Conservation (phyloP, 129 eudicot genomes). For the Dittrichia graveolens region DNA sequence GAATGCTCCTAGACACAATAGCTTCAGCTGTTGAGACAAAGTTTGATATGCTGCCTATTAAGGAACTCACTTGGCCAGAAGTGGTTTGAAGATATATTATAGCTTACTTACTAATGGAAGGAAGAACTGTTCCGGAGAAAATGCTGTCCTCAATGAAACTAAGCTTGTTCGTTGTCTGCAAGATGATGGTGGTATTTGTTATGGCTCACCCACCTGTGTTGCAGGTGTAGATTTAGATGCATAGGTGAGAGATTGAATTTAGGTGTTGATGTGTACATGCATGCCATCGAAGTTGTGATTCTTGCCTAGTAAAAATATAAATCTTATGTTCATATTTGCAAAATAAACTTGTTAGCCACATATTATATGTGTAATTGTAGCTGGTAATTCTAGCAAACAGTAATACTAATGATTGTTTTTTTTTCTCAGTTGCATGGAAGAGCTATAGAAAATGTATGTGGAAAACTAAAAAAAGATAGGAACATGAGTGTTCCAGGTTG, state of each 20-base stretch:
- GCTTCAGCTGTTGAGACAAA: conserved; percentile 34
- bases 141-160: conserved; percentile 25
- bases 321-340: too few species aligned
- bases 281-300: too few species aligned
- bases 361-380: background rate
- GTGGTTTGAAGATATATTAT: conserved; percentile 60
- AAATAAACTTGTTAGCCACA: too few species aligned
- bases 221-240: conserved; percentile 57
- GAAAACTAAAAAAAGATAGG: conserved; percentile 26
- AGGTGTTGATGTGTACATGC: too few species aligned
- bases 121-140: conserved; percentile 31
- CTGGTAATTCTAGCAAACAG: too few species aligned
- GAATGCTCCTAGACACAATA: conserved; percentile 44
- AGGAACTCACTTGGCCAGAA: conserved; percentile 70
- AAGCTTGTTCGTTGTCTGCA: conserved; percentile 48
- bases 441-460: conserved; percentile 39
- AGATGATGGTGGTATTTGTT: conserved; percentile 56
- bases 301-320: too few species aligned
- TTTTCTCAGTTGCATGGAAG: conserved; percentile 57
- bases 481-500: background rate
- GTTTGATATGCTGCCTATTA: conserved; percentile 44
- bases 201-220: conserved; percentile 46
- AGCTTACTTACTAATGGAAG: conserved; percentile 40
- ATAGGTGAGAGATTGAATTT: too few species aligned
- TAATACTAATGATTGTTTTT: background rate